Conservation (phyloP, 1,139 yeast species). For the Sugiyamaella grinbergsii region DNA sequence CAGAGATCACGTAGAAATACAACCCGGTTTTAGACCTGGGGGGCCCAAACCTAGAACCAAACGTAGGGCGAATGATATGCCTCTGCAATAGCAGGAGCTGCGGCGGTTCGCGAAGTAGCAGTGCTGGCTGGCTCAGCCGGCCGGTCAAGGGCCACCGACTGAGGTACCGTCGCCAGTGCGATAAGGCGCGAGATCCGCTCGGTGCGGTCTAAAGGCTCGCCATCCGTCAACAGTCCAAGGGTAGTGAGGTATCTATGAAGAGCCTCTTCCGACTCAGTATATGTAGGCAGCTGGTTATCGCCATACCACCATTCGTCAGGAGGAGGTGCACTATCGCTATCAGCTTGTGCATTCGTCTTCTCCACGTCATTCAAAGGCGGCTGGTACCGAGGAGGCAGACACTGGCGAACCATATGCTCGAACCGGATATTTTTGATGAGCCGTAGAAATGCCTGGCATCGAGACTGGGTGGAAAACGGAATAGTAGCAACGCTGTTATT, state of each 20-base stretch:
- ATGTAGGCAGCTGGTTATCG: conserved; percentile 36
- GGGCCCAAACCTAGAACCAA: conserved; percentile 18
- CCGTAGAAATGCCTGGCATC: conserved; percentile 37
- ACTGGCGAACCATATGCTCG: conserved; percentile 39
- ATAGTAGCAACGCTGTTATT: conserved; percentile 33
- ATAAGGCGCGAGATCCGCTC: conserved; percentile 22
- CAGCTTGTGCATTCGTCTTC: conserved; percentile 20
- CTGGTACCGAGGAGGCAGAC: conserved; percentile 38
- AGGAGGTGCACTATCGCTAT: too few species aligned
- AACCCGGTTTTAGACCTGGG: too few species aligned
- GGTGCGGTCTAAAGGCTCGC: conserved; percentile 20
- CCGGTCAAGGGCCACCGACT: conserved; percentile 16
- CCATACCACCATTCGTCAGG: conserved; percentile 36
- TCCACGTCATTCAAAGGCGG: conserved; percentile 16
- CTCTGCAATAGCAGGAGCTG: conserved; percentile 13
- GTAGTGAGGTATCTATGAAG: conserved; percentile 33
- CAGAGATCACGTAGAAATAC: conserved; percentile 8
- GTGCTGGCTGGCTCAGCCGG: conserved; percentile 3
- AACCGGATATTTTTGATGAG: conserved; percentile 39
- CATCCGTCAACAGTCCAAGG: conserved; percentile 29
- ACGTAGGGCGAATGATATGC: conserved; percentile 24
- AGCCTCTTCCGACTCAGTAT: conserved; percentile 37
- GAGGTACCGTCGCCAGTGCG: conserved; percentile 21
- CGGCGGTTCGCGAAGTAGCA: background rate
- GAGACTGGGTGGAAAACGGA: conserved; percentile 35